phyloP scores from a whole-genome alignment of 2,329 filamentous ascomycete genomes.

The Hypoxylon sp. region DNA sequence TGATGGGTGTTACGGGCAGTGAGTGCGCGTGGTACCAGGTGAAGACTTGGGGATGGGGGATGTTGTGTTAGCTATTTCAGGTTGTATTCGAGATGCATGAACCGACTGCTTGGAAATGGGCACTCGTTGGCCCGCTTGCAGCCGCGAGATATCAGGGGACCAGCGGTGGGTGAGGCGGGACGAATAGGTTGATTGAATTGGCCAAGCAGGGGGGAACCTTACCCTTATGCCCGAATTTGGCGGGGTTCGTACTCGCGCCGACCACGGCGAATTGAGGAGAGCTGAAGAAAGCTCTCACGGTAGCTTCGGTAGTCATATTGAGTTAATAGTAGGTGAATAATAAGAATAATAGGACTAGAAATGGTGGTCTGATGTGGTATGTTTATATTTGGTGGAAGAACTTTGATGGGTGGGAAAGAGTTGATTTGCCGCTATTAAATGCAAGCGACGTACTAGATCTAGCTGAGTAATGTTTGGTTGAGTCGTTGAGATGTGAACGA shows the following conservation, averaged over 20 bases:
- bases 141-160: constrained; percentile 34
- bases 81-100: constrained; percentile 25
- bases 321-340: constrained; percentile 19
- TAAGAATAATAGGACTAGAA: background rate
- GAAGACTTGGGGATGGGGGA: constrained; percentile 73
- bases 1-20: constrained; percentile 86
- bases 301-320: constrained; percentile 76
- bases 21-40: constrained; percentile 86
- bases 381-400: constrained; percentile 24
- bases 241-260: constrained; percentile 86
- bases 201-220: constrained; percentile 46
- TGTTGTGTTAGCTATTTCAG: constrained; percentile 12
- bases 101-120: constrained; percentile 25
- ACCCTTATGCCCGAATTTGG: constrained; percentile 93
- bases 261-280: constrained; percentile 88
- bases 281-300: constrained; percentile 84
- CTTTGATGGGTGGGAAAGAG: constrained; percentile 11
- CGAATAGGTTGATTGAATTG: constrained; percentile 1
- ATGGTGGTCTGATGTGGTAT: constrained; percentile 24
- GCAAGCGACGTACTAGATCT: constrained; percentile 13
- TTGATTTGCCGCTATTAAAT: constrained; percentile 36
- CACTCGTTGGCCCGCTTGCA: constrained; percentile 31
- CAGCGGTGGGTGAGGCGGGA: background rate
- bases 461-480: constrained; percentile 40
- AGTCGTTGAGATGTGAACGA: constrained; percentile 37